Base-by-base conservation (phyloP, 768 basidiomycete species). In the Lentinula boryana region DNA sequence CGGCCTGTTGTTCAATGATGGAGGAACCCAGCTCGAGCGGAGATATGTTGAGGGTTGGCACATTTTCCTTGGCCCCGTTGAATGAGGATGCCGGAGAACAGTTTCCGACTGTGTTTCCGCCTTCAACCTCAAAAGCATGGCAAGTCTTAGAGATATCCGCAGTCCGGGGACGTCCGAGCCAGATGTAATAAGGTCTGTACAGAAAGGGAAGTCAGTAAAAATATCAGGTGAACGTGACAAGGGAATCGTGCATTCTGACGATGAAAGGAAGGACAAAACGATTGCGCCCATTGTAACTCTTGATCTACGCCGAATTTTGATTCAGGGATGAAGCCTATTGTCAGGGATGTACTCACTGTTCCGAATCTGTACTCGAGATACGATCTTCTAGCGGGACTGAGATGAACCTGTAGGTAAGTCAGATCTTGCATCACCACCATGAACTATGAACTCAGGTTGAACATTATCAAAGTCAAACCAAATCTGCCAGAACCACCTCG, bases 361-460 rank as follows among this genome's bases (percentile, higher is more conserved):
- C 88, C 88, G 71, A 90, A 90, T 60, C 83, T 83, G 71, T 90
- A 88, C 70, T 92, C 89, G 36, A 91, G 78, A 69, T 91, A 91
- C 56, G 86, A 83, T 18, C 87, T 78, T 36, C 88, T 73, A 31
- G 83, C 81, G 7, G 84, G 82, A 23, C 79, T 78, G 8, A 83
- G 70, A 15, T 78, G 81, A 38, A 85, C 71, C 74, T 76, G 35
- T 33, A 16, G 43, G 27, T 8, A 1, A 46, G 12, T 59, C 23
- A 58, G 56, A 38, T 21, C 56, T 58, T 16, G 21, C 50, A 41
- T 49, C 52, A n/a, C 15, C 13, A 38, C 0, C 36, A 38, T 38
- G 7, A 10, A 5, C 5, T 36, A 66, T 61, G 52, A 33, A 62
- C 36, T 8, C 66, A 65, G 56, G 40, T 67, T 66, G 36, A 62